Evolutionary conservation across 805 yeast genomes (phyloP).

Genomic region (Saccharomyces jurei): DNA sequence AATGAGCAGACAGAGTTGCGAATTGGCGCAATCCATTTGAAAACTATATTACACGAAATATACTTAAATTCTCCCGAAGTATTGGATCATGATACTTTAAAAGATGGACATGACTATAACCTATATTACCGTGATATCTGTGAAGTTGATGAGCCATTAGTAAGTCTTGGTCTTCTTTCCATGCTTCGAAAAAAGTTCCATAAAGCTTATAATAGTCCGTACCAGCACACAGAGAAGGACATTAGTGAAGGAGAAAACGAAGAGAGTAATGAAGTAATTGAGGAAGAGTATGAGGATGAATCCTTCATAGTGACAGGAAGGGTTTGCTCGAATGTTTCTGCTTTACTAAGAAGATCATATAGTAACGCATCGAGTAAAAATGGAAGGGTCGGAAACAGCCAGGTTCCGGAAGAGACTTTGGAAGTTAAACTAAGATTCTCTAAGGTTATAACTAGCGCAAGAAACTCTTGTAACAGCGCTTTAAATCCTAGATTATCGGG

Average conservation of each 20-base stretch:
- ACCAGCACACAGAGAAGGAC: neutral
- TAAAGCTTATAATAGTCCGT: neutral
- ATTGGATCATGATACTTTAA: conserved; percentile 12
- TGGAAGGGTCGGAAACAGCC: conserved; percentile 5
- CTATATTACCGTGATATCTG: conserved; percentile 29
- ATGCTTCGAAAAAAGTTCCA: conserved; percentile 21
- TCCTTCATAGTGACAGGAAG: conserved; percentile 26
- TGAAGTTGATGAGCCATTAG: conserved; percentile 31
- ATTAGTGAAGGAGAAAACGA: conserved; percentile 2
- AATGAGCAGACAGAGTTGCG: conserved; percentile 12
- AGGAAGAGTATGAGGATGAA: conserved; percentile 18
- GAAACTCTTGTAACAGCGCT: neutral
- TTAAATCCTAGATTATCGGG: conserved; percentile 1
- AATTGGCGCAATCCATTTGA: conserved; percentile 26
- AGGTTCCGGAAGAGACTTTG: conserved; percentile 19
- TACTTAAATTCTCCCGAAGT: conserved; percentile 30
- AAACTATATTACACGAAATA: conserved; percentile 23
- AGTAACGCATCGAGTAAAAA: conserved; percentile 13
- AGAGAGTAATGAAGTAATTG: conserved; percentile 9
- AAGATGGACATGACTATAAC: conserved; percentile 23
- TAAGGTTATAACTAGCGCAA: conserved; percentile 14
- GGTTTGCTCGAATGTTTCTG: conserved; percentile 31
- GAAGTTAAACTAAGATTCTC: conserved; percentile 29
- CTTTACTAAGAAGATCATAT: conserved; percentile 24
- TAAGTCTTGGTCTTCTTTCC: conserved; percentile 29